These are phyloP conservation scores for Ceratopteris richardii DNA, from an alignment of 75 land plant species.

Conservation along the genomic window DNA sequence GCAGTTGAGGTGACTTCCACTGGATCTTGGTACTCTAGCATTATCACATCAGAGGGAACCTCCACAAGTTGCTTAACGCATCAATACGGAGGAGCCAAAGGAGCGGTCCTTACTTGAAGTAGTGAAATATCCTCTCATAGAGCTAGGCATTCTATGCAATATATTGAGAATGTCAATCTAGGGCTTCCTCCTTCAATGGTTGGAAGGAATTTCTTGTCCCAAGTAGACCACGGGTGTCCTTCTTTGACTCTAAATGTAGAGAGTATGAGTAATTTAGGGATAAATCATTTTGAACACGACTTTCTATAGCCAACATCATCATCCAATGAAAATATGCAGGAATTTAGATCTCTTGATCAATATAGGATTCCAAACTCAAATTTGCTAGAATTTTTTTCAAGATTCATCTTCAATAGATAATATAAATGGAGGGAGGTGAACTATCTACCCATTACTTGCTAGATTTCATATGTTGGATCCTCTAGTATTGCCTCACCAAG, in stretches of 20 bases:
- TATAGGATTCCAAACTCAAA: not conserved
- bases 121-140: not conserved
- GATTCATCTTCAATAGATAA: not conserved
- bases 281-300: no score
- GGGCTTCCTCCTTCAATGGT: not conserved
- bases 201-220: not conserved
- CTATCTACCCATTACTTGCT: constrained; percentile 51
- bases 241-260: not conserved
- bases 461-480: constrained; percentile 41
- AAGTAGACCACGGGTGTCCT: not conserved
- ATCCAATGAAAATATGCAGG: no score
- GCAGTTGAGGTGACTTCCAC: constrained; percentile 62
- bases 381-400: not conserved
- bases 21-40: constrained; percentile 89
- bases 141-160: not conserved
- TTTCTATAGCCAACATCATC: no score
- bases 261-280: not conserved
- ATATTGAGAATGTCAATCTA: not conserved
- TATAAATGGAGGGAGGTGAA: constrained; percentile 6
- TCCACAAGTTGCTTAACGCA: constrained; percentile 66
- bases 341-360: no score
- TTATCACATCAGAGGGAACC: constrained; percentile 72
- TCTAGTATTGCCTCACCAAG: constrained; percentile 5
- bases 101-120: no score
- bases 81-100: no score